Evolutionary conservation across 2,329 filamentous ascomycete species (phyloP), one percentile per base, ranked within the genome.

Genomic region (Didymella sp.): DNA sequence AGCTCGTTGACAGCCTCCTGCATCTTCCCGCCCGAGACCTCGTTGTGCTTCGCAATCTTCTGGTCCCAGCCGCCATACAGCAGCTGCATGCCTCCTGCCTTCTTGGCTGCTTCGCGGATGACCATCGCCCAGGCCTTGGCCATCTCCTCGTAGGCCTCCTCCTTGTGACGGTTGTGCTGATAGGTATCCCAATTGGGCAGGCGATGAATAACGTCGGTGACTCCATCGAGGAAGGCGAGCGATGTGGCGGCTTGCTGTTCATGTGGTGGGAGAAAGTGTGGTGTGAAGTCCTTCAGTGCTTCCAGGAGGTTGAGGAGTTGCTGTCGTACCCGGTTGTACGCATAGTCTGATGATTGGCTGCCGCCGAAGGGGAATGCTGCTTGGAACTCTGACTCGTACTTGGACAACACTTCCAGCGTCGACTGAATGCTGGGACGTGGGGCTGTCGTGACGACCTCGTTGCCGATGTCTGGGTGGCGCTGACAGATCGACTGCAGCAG

Each of bases 91-190:
- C 95, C 95, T 25, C 92, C 93, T 11, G 92, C 94, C 65, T 90
- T 86, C 80, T 98, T 98, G 21, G 90, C 88, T 2, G 92, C 92
- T 76, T 99, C 95, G 59, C 88, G 89, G 66, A 99, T 90, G 46
- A 96, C 94, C 64, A 96, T 77, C 15, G 91, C 88, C 95, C 95
- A 99, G 1, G 95, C 95, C 70, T 89, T 92, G 24, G 91, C 89
- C 62, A 99, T 93, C 73, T 98, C 95, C 70, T 99, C 94, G 73
- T 99, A 99, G 6, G 94, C 93, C 62, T 92, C 92, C 64, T 96
- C 89, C 77, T 97, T 97, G 80, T 96, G 91, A 68, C 96, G 85
- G 64, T 93, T 93, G 78, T 97, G 90, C 61, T 91, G 87, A 58
- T 89, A 90, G 41, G 88, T 91, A 66, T 95, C 90, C 92, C 93